Evolutionary conservation across 345 rosid genomes (phyloP), one percentile per base, ranked within the genome.

Genomic region (Geranium brycei): DNA sequence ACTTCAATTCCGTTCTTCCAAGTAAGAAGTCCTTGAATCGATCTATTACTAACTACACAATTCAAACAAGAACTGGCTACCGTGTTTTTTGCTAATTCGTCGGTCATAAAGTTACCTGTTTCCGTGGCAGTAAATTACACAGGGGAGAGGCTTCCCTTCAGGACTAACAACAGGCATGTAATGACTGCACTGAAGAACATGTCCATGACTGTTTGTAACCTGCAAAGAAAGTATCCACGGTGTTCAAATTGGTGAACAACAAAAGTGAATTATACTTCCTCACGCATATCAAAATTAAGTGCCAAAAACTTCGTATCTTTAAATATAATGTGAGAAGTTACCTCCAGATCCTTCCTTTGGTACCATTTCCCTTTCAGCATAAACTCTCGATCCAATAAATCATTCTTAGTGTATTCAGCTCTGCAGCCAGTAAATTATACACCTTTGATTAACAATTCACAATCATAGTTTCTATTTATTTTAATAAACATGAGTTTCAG

Each of bases 71-170:
- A 11, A 8, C 0, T 7, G 53, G 10, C 15, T 8, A 3, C 3
- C 0, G 10, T 47, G 53, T 6, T 3, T 13, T 47, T 1, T 47
- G 23, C 17, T 51, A 47, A 66, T 53, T 28, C 8, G 41, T 19
- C 4, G 5, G 41, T 8, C 17, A 23, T 32, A 56, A 17, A 63
- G 59, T 72, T 72, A 87, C 97, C 97, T 93, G 84, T 93, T 93
- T 62, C 99, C 99, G 63, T 93, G 99, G 83, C 97, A 93, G 69
- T 93, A 90, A 68, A 93, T 90, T n/a, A 93, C 96, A 72, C 97
- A 93, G 41, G 99, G 97, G 18, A 93, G 72, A 68, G 88, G 76
- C 74, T 86, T 87, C 64, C 78, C 96, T 72, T 81, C 86, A 51
- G 87, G 87, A 64, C 76, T 68, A 69, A 75, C 85, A 62, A 84